Percentiles rank a stretch among this genome's conserved stretches.
These are phyloP conservation scores for Glarea lozoyensis DNA, from an alignment of 495 filamentous ascomycete species.

Conservation along the genomic window DNA sequence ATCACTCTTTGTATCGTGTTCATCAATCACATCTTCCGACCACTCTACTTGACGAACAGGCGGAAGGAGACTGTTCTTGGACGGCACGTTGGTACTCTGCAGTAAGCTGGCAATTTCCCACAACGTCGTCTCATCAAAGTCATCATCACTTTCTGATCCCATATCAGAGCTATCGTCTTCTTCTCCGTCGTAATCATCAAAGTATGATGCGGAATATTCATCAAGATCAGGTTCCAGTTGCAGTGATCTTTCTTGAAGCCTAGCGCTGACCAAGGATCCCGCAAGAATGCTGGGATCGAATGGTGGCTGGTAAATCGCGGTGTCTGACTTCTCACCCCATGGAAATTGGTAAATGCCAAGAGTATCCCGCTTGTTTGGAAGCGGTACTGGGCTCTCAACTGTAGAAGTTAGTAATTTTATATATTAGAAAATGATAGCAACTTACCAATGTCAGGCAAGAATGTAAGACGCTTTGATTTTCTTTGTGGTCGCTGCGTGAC, in stretches of 20 bases:
- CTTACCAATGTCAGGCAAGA: slow-evolving; percentile 42
- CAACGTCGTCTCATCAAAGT: slow-evolving; percentile 45
- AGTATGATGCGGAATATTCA: slow-evolving; percentile 33
- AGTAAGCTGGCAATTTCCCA: slow-evolving; percentile 50
- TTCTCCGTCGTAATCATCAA: slow-evolving; percentile 32
- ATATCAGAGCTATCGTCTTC: slow-evolving; percentile 35
- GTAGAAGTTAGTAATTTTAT: slow-evolving; percentile 2
- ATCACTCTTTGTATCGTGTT: slow-evolving; percentile 12
- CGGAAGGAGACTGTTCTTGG: slow-evolving; percentile 33
- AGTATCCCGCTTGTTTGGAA: slow-evolving; percentile 40
- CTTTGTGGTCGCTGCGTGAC: slow-evolving; percentile 29
- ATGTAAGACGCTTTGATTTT: slow-evolving; percentile 39
- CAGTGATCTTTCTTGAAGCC: slow-evolving; percentile 25
- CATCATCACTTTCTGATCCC: slow-evolving; percentile 32
- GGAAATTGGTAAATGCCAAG: slow-evolving; percentile 50
- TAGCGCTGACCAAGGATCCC: slow-evolving; percentile 12
- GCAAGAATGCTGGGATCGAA: slow-evolving; percentile 16
- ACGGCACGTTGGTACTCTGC: slow-evolving; percentile 34
- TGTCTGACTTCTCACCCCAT: slow-evolving; percentile 47
- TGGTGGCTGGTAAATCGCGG: slow-evolving; percentile 22
- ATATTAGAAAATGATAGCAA: neutral
- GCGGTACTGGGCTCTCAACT: slow-evolving; percentile 42
- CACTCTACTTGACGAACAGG: neutral
- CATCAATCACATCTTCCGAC: slow-evolving; percentile 6
- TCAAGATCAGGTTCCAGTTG: slow-evolving; percentile 26